Evolutionary conservation across 2,329 filamentous ascomycete species (phyloP).

Genomic region (Leptographium radiaticola): DNA sequence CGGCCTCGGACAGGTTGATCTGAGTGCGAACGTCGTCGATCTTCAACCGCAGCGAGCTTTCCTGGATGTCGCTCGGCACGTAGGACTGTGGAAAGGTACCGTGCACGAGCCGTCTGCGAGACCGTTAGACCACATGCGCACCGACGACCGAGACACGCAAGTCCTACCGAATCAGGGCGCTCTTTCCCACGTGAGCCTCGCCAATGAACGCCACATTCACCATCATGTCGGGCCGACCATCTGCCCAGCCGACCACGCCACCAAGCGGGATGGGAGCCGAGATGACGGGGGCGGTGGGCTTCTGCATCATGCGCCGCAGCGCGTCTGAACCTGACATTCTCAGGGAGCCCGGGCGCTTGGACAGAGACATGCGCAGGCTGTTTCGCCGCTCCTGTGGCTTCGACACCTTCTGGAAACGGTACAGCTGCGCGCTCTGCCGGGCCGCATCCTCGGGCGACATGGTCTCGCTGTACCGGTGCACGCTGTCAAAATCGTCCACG

Average conservation of each 20-base stretch:
- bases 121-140: background rate
- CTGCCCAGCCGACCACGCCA: slow-evolving; percentile 2
- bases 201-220: slow-evolving; percentile 12
- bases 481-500: background rate
- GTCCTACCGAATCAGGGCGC: slow-evolving; percentile 10
- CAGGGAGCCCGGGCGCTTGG: slow-evolving; percentile 2
- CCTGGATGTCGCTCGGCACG: slow-evolving; percentile 7
- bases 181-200: slow-evolving; percentile 11
- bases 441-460: slow-evolving; percentile 7
- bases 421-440: slow-evolving; percentile 6
- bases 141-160: background rate
- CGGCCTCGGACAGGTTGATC: slow-evolving; percentile 9
- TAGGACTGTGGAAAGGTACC: slow-evolving; percentile 8
- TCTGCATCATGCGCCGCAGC: slow-evolving; percentile 8
- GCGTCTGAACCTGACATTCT: slow-evolving; percentile 1
- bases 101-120: slow-evolving; percentile 6
- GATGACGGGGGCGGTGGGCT: background rate
- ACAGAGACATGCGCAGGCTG: slow-evolving; percentile 4
- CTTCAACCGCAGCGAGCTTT: slow-evolving; percentile 5
- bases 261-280: background rate
- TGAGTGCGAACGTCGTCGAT: slow-evolving; percentile 8
- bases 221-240: slow-evolving; percentile 10
- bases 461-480: background rate
- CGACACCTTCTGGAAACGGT: slow-evolving; percentile 1
- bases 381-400: background rate